Conservation (phyloP, 208 protist species). For the Leishmania tarentolae region DNA sequence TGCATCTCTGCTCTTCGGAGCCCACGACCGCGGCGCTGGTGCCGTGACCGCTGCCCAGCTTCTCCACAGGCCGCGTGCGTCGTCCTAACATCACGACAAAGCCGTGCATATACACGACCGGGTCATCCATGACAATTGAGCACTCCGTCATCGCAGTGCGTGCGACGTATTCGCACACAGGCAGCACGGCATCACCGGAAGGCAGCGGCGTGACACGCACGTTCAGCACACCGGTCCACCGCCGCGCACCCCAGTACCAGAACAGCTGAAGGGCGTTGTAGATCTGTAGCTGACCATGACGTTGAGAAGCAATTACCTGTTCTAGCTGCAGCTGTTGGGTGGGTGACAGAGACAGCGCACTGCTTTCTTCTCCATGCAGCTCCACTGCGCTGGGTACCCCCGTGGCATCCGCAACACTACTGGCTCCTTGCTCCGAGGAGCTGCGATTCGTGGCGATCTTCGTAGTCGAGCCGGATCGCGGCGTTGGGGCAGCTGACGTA, state of each 20-base stretch:
- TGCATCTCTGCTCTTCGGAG: neutral
- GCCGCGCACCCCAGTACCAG: slow-evolving; percentile 34
- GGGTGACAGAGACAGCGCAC: neutral
- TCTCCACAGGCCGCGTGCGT: slow-evolving; percentile 19
- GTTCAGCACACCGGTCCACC: slow-evolving; percentile 36
- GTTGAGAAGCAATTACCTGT: slow-evolving; percentile 16
- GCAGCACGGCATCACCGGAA: slow-evolving; percentile 21
- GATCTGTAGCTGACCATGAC: slow-evolving; percentile 13
- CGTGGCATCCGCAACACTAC: neutral
- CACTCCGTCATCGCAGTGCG: slow-evolving; percentile 33
- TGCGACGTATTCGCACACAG: slow-evolving; percentile 31
- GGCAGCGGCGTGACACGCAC: slow-evolving; percentile 22
- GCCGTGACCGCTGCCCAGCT: neutral
- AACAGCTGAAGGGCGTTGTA: slow-evolving; percentile 30
- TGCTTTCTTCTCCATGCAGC: neutral
- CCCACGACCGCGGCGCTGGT: neutral
- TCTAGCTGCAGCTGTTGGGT: neutral
- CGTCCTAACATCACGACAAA: slow-evolving; percentile 36
- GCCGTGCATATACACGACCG: slow-evolving; percentile 28
- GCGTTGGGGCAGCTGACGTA: neutral
- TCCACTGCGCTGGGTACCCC: neutral
- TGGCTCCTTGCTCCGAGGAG: neutral
- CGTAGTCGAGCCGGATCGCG: neutral
- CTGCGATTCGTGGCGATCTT: neutral
- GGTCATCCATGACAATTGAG: slow-evolving; percentile 32